A percentile compares a stretch with the other conserved stretches of the same genome.
These are phyloP conservation scores for Aspergillus pseudoterreus DNA, from an alignment of 2,329 filamentous ascomycete species.

Conservation along the genomic window DNA sequence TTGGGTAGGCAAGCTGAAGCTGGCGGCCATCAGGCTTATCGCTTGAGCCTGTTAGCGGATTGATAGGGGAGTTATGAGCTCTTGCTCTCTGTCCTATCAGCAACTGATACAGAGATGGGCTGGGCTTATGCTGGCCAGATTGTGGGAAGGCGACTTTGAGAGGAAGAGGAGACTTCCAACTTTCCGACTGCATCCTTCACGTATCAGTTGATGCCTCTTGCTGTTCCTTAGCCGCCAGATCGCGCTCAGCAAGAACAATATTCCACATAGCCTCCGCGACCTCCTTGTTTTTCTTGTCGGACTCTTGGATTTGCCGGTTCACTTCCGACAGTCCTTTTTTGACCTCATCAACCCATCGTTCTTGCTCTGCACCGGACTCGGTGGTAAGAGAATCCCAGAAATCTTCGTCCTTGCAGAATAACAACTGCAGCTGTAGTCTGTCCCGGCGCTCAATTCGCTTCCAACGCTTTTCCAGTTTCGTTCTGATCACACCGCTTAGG, in stretches of 20 bases:
- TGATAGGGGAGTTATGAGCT: too few relatives aligned
- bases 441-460: slow-evolving; percentile 31
- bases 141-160: too few relatives aligned
- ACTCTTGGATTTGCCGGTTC: slow-evolving; percentile 19
- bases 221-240: slow-evolving; percentile 31
- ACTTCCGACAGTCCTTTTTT: slow-evolving; percentile 18
- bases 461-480: slow-evolving; percentile 33
- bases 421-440: slow-evolving; percentile 24
- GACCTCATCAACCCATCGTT: slow-evolving; percentile 23
- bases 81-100: too few relatives aligned
- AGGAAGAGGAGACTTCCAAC: neutral
- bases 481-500: slow-evolving; percentile 35
- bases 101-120: too few relatives aligned
- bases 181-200: neutral
- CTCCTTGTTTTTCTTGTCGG: slow-evolving; percentile 25
- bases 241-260: slow-evolving; percentile 37
- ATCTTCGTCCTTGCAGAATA: slow-evolving; percentile 40
- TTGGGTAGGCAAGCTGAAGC: too few relatives aligned
- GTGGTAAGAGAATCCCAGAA: slow-evolving; percentile 36
- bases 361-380: slow-evolving; percentile 10
- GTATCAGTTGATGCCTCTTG: slow-evolving; percentile 6
- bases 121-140: too few relatives aligned
- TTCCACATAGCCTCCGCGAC: slow-evolving; percentile 37
- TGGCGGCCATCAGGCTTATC: too few relatives aligned
- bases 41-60: too few relatives aligned